These are phyloP conservation scores for Tinospora cordifolia DNA, from an alignment of 164 flowering plant species.

Conservation along the genomic window DNA sequence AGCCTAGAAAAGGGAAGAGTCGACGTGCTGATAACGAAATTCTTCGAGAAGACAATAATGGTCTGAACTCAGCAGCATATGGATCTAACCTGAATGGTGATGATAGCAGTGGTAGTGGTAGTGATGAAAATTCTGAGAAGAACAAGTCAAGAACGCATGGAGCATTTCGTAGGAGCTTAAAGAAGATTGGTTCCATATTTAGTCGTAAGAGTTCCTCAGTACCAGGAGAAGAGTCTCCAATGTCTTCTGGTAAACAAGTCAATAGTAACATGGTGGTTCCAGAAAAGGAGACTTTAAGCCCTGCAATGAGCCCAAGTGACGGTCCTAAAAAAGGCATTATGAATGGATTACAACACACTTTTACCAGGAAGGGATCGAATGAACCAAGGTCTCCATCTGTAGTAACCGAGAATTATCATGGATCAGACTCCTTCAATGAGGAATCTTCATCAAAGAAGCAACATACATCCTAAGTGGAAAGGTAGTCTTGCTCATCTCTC, in stretches of 20 bases:
- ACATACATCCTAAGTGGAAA: conserved; percentile 2
- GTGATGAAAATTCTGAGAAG: conserved; percentile 41
- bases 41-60: conserved; percentile 24
- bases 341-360: conserved; percentile 31
- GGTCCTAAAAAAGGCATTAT: conserved; percentile 40
- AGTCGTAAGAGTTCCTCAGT: conserved; percentile 21
- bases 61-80: conserved; percentile 22
- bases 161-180: conserved; percentile 36
- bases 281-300: conserved; percentile 19
- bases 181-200: conserved; percentile 48
- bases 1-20: conserved; percentile 69
- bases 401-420: conserved; percentile 8
- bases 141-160: conserved; percentile 17
- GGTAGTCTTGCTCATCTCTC: not conserved
- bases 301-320: conserved; percentile 30
- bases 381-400: conserved; percentile 5
- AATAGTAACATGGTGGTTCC: conserved; percentile 26
- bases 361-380: conserved; percentile 44
- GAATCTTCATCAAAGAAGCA: conserved; percentile 12
- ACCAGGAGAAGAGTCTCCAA: conserved; percentile 25
- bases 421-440: conserved; percentile 15
- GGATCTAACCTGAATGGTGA: conserved; percentile 22
- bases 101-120: conserved; percentile 40
- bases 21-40: conserved; percentile 36
- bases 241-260: conserved; percentile 35